Conservation (phyloP, 441 rosid species). For the Aquilaria agallochum region DNA sequence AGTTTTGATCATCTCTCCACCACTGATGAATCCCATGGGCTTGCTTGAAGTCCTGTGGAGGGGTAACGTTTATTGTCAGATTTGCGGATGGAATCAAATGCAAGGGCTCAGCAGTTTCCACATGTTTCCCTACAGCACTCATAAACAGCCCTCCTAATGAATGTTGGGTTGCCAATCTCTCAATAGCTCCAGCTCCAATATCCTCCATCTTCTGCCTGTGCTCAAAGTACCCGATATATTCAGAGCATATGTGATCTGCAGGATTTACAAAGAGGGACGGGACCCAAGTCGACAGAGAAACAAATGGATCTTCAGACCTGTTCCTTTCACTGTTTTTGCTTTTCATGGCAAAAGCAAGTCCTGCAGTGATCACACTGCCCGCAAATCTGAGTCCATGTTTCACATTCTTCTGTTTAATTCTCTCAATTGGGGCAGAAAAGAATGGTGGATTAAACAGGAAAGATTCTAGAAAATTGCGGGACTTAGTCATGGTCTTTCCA, state of each 20-base stretch:
- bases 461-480: constrained; percentile 48
- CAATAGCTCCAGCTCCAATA: constrained; percentile 73
- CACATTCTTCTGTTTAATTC: constrained; percentile 61
- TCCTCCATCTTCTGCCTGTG: constrained; percentile 91
- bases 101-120: constrained; percentile 64
- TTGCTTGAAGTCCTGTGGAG: constrained; percentile 48
- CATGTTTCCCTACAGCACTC: constrained; percentile 52
- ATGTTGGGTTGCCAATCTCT: constrained; percentile 62
- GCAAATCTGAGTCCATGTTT: constrained; percentile 75
- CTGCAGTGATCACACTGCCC: constrained; percentile 83
- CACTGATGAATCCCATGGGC: constrained; percentile 97
- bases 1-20: constrained; percentile 70
- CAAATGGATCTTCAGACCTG: constrained; percentile 45
- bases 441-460: constrained; percentile 89
- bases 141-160: constrained; percentile 66
- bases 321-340: constrained; percentile 32
- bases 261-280: constrained; percentile 66
- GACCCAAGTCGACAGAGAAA: constrained; percentile 56
- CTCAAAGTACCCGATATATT: constrained; percentile 84
- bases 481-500: constrained; percentile 73
- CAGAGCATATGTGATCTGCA: constrained; percentile 68
- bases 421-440: constrained; percentile 73
- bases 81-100: constrained; percentile 78
- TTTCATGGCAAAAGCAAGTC: constrained; percentile 69
- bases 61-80: constrained; percentile 42